Percentiles rank a stretch among this genome's conserved stretches.
phyloP scores from a whole-genome alignment of 495 filamentous ascomycete species.

The Xylaria telfairii region DNA sequence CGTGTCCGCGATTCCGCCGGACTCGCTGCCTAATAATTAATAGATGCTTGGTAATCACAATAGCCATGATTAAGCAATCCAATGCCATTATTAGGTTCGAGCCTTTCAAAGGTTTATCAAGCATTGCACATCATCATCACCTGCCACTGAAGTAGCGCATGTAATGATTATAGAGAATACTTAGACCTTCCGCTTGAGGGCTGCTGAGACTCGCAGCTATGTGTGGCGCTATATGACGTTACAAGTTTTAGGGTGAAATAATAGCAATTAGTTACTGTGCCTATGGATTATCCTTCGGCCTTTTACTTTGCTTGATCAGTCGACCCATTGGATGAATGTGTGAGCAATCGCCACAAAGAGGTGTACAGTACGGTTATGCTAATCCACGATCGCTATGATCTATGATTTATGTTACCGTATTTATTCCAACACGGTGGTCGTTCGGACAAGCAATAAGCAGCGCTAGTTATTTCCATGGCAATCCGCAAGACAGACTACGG shows the following conservation, averaged over 20 bases:
- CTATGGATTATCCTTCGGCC: no score
- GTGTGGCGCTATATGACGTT: not conserved
- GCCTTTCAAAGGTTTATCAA: not conserved
- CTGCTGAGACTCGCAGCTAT: not conserved
- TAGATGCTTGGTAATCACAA: slow-evolving; percentile 8
- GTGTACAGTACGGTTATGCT: not conserved
- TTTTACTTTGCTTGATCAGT: not conserved
- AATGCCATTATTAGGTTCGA: not conserved
- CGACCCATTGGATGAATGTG: not conserved
- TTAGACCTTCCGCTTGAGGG: not conserved
- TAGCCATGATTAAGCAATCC: slow-evolving; percentile 2
- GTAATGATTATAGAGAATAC: not conserved
- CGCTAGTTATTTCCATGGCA: not conserved
- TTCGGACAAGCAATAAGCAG: not conserved
- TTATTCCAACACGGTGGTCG: not conserved
- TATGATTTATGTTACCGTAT: not conserved
- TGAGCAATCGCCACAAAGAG: not conserved
- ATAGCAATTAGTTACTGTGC: not conserved
- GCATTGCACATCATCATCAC: not conserved
- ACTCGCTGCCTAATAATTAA: not conserved
- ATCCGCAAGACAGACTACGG: not conserved
- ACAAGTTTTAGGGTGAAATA: not conserved
- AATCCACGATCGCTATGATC: not conserved
- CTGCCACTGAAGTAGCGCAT: not conserved
- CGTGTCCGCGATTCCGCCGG: not conserved